Evolutionary conservation across 805 yeast species (phyloP).

Genomic region (Alloascoidea africana): DNA sequence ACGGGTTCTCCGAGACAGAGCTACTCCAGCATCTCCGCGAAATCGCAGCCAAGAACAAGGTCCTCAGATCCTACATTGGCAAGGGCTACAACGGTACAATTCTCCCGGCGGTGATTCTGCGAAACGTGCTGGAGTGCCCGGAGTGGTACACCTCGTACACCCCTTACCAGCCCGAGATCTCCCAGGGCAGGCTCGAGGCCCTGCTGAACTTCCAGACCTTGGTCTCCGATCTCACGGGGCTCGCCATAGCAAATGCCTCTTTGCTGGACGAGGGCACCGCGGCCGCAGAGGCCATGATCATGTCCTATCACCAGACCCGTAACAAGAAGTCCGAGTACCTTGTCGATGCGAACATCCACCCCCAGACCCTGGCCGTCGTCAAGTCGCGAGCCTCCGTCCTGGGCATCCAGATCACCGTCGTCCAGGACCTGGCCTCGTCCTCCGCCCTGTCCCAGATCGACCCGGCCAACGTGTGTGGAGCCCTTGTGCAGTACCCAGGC

Average conservation of each 20-base stretch:
- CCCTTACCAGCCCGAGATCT: slow-evolving; percentile 96
- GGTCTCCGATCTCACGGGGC: slow-evolving; percentile 78
- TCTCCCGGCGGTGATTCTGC: slow-evolving; percentile 83
- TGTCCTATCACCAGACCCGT: slow-evolving; percentile 52
- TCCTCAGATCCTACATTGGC: slow-evolving; percentile 70
- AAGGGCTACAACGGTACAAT: slow-evolving; percentile 89
- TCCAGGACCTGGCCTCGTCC: slow-evolving; percentile 34
- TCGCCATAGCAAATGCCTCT: slow-evolving; percentile 92
- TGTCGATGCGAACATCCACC: slow-evolving; percentile 65
- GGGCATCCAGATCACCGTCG: slow-evolving; percentile 43
- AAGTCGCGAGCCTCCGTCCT: slow-evolving; percentile 66
- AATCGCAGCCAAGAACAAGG: slow-evolving; percentile 63
- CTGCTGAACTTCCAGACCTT: slow-evolving; percentile 89
- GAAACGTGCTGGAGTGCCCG: slow-evolving; percentile 85
- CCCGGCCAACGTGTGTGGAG: slow-evolving; percentile 50
- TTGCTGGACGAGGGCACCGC: slow-evolving; percentile 94
- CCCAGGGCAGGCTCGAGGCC: slow-evolving; percentile 91
- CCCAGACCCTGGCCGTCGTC: slow-evolving; percentile 75
- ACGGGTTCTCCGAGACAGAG: slow-evolving; percentile 73
- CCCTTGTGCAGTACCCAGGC: slow-evolving; percentile 78
- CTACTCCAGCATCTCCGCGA: slow-evolving; percentile 53
- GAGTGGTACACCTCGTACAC: slow-evolving; percentile 99
- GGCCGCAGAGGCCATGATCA: slow-evolving; percentile 91
- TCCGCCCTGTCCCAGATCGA: slow-evolving; percentile 21
- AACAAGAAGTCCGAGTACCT: slow-evolving; percentile 57